phyloP scores from a whole-genome alignment of 495 filamentous ascomycete genomes.

The Neurospora africana region DNA sequence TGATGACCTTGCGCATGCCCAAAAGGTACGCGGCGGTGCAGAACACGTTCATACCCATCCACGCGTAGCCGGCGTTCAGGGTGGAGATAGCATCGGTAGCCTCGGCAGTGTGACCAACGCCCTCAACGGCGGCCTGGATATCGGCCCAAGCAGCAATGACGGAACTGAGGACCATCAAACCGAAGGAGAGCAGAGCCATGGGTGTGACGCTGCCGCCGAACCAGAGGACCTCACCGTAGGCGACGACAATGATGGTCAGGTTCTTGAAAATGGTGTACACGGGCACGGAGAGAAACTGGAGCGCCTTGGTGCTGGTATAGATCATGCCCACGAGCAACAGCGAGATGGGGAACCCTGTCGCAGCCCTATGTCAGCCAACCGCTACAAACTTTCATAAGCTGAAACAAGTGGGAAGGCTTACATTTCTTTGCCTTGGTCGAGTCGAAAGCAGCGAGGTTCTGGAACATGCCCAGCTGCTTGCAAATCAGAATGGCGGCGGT shows the following conservation, averaged over 20 bases:
- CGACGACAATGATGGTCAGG: conserved; percentile 95
- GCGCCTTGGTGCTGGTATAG: conserved; percentile 92
- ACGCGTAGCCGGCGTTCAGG: conserved; percentile 90
- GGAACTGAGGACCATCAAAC: conserved; percentile 92
- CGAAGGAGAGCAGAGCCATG: conserved; percentile 88
- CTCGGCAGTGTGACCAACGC: conserved; percentile 45
- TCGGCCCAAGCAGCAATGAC: conserved; percentile 97
- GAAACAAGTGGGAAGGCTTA: conserved; percentile 21
- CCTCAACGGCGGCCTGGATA: conserved; percentile 74
- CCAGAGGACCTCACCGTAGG: conserved; percentile 98
- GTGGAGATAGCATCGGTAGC: conserved; percentile 72
- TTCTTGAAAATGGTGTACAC: conserved; percentile 99
- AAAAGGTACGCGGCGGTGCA: conserved; percentile 87
- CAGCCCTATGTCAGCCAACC: conserved; percentile 12
- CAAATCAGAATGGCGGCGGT: conserved; percentile 75
- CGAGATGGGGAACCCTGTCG: conserved; percentile 90
- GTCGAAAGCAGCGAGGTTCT: conserved; percentile 79
- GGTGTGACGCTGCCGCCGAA: conserved; percentile 89
- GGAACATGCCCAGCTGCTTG: conserved; percentile 77
- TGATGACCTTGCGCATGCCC: conserved; percentile 95
- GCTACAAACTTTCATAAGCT: neutral
- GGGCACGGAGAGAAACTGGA: conserved; percentile 93
- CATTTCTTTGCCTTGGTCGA: conserved; percentile 84
- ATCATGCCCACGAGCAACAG: conserved; percentile 98
- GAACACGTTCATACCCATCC: conserved; percentile 97